A percentile compares a stretch with the other conserved stretches of the same genome.
Evolutionary conservation across 2,329 filamentous ascomycete species (phyloP).

Genomic region (Fusarium udum): DNA sequence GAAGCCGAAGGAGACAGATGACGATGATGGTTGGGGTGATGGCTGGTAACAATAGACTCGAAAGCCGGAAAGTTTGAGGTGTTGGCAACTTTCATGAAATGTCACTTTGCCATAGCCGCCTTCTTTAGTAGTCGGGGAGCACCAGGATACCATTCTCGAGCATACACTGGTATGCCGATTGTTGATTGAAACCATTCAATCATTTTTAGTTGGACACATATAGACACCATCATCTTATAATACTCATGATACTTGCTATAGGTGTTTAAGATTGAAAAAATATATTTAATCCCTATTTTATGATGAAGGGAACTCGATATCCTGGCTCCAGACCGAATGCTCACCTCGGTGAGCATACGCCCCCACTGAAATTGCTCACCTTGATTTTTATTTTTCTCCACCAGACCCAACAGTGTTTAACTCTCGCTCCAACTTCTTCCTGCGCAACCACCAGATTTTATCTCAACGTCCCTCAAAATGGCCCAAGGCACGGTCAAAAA

Average conservation of each 20-base stretch:
- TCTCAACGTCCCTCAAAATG: constrained; percentile 51
- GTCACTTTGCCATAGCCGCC: constrained; percentile 4
- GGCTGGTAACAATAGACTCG: constrained; percentile 60
- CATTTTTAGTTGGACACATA: not conserved
- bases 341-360: constrained; percentile 17
- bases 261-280: no score
- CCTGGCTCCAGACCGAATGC: not conserved
- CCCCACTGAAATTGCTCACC: constrained; percentile 32
- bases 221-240: not conserved
- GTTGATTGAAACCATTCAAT: constrained; percentile 18
- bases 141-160: constrained; percentile 33
- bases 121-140: not conserved
- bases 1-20: constrained; percentile 68
- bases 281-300: not conserved
- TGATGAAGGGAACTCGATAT: not conserved
- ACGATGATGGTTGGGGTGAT: constrained; percentile 73
- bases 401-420: not conserved
- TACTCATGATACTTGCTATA: not conserved
- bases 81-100: not conserved
- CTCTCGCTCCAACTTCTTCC: constrained; percentile 48
- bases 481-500: constrained; percentile 65
- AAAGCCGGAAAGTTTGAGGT: not conserved
- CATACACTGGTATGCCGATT: constrained; percentile 21
- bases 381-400: constrained; percentile 31
- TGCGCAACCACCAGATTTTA: not conserved